Evolutionary conservation across 306 rosid species (phyloP).

Genomic region (Lithocarpus polystachyus): DNA sequence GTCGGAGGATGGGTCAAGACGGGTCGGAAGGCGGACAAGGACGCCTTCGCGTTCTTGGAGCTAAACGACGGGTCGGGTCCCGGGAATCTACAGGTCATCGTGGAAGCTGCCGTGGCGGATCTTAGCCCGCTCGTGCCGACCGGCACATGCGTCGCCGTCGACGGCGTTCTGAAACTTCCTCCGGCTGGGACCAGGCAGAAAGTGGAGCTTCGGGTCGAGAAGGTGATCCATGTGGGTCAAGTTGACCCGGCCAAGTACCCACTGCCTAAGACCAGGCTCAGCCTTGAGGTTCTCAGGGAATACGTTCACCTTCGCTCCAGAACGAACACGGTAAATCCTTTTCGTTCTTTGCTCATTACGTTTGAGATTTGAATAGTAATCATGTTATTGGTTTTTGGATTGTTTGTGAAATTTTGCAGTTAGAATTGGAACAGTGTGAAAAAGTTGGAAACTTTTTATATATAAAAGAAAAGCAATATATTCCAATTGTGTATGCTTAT

Average conservation of each 20-base stretch:
- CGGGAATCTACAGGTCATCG: constrained; percentile 78
- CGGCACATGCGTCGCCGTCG: constrained; percentile 76
- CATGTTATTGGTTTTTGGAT: too few relatives aligned
- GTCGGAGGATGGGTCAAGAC: constrained; percentile 96
- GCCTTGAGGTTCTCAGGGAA: constrained; percentile 79
- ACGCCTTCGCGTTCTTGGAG: constrained; percentile 85
- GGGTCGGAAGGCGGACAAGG: constrained; percentile 93
- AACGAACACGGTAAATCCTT: constrained; percentile 65
- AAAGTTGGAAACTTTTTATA: too few relatives aligned
- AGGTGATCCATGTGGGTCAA: constrained; percentile 71
- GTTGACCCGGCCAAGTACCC: constrained; percentile 93
- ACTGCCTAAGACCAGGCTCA: constrained; percentile 69
- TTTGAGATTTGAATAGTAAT: too few relatives aligned
- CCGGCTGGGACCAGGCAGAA: constrained; percentile 81
- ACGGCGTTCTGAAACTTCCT: constrained; percentile 73
- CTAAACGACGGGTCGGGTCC: constrained; percentile 86
- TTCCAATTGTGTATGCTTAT: too few relatives aligned
- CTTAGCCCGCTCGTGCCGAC: constrained; percentile 76
- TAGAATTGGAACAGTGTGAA: too few relatives aligned
- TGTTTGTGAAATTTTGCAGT: too few relatives aligned
- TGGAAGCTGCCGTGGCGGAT: constrained; percentile 66
- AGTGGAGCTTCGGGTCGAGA: constrained; percentile 75
- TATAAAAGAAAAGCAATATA: too few relatives aligned
- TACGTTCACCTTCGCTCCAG: constrained; percentile 83
- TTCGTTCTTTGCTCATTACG: background rate